Evolutionary conservation across 495 filamentous ascomycete genomes (phyloP), one percentile per base, ranked within the genome.

Genomic region (Annulohypoxylon moriforme): DNA sequence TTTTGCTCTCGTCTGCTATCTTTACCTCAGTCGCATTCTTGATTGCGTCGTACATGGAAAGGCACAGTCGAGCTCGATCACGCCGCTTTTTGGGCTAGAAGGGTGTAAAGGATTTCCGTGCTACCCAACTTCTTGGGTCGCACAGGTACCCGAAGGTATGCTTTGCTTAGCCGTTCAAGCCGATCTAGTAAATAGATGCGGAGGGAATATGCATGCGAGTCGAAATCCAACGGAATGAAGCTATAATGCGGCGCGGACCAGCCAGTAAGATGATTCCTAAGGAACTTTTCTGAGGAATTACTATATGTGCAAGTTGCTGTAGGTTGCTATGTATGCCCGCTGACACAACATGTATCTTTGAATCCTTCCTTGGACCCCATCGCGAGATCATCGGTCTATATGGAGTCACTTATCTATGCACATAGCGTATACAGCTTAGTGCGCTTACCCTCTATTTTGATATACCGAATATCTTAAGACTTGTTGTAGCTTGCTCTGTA

Each of bases 341-440:
- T 73, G 71, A 73, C 71, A 60, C 34, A 36, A 55, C 55, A 59
- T 66, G 34, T 65, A 27, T 38, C 22, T 18, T 50, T 47, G 36
- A 52, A 73, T 73, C 70, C 64, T 73, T 69, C 57, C 44, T 65
- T 69, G 50, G 71, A 67, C 66, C 66, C 71, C 66, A 64, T 50
- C 65, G 60, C 50, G 25, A 60, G 61, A 73, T 56, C 56, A 60
- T 64, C 38, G 29, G 46, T 40, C 60, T 46, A 60, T 59, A 66
- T 69, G 24, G 66, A 68, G 57, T 46, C 61, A 40, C 60, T 60
- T 62, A 57, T 52, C 18, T 47, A 46, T 62, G 55, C 65, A 56
- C 34, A 52, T 36, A 53, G 50, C 61, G 44, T 67, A 46, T 55
- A 59, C 38, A 47, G 29, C 53, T 42, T 73, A 59, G 56, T 64